A percentile compares a stretch with the other conserved stretches of the same genome.
phyloP scores from a whole-genome alignment of 2,329 filamentous ascomycete species.

The Graphilbum ipis-grandicollis region DNA sequence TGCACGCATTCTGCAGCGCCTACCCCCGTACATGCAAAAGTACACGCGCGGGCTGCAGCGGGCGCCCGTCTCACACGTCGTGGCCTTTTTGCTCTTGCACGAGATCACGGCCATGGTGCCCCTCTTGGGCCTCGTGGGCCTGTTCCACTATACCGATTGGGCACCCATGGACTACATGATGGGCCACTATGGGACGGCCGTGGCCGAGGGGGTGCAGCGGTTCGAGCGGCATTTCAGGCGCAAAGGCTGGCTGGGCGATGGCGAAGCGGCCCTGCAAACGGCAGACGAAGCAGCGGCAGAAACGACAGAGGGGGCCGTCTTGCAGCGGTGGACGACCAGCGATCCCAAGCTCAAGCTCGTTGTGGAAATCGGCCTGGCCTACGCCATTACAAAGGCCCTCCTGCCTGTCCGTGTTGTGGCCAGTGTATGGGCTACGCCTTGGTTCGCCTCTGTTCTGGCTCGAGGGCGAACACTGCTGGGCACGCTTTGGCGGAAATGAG shows the following conservation, averaged over 20 bases:
- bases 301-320: constrained; percentile 11
- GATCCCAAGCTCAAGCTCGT: constrained; percentile 37
- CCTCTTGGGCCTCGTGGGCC: constrained; percentile 52
- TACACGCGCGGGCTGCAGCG: constrained; percentile 54
- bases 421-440: constrained; percentile 81
- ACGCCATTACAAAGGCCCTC: constrained; percentile 74
- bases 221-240: constrained; percentile 63
- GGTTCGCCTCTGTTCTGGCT: constrained; percentile 61
- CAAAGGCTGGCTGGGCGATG: constrained; percentile 67
- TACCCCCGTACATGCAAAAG: constrained; percentile 49
- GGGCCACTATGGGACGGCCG: constrained; percentile 29
- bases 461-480: constrained; percentile 10
- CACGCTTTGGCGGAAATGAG: not conserved
- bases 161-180: constrained; percentile 42
- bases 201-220: constrained; percentile 46
- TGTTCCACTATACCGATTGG: constrained; percentile 68
- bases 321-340: constrained; percentile 19
- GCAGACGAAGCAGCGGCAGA: not conserved
- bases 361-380: constrained; percentile 67
- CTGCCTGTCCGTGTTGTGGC: constrained; percentile 58
- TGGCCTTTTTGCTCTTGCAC: constrained; percentile 78
- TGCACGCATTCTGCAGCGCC: constrained; percentile 29
- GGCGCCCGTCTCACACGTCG: constrained; percentile 67
- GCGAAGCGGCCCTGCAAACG: constrained; percentile 10
- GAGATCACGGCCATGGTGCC: constrained; percentile 80